Evolutionary conservation across 208 protist species (phyloP).

Genomic region (Wallacemonas sp.): DNA sequence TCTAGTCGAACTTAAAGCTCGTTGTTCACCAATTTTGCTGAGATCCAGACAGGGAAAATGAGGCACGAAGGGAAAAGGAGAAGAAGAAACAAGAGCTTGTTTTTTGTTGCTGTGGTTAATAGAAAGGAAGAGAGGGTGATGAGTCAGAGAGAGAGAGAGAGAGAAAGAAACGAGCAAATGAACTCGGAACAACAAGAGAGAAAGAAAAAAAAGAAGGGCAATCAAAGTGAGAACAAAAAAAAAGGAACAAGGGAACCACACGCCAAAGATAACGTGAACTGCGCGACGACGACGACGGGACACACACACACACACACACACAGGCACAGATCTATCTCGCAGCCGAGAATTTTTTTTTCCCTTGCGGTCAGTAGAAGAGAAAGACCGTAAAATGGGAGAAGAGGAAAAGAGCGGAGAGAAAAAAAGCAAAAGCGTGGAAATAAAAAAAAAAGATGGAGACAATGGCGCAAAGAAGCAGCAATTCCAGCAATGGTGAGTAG

Average conservation of each 20-base stretch:
- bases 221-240: not conserved
- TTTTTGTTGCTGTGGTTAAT: too few species aligned
- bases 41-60: not conserved
- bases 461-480: not conserved
- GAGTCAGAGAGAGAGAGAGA: not conserved
- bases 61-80: not conserved
- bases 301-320: slow-evolving; percentile 9
- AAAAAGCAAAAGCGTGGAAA: not conserved
- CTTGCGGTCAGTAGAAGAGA: not conserved
- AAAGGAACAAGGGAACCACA: not conserved
- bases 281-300: too few species aligned
- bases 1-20: too few species aligned
- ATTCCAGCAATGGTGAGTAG: not conserved
- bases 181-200: not conserved
- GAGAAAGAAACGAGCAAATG: slow-evolving; percentile 1
- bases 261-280: too few species aligned
- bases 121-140: slow-evolving; percentile 2
- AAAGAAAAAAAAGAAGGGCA: not conserved
- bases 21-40: too few species aligned
- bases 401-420: not conserved
- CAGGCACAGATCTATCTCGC: not conserved
- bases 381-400: not conserved
- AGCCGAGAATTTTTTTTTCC: not conserved
- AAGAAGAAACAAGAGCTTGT: not conserved
- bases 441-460: not conserved